Base-by-base conservation (phyloP, 2,329 filamentous ascomycete species). In the Epichloe baconii region DNA sequence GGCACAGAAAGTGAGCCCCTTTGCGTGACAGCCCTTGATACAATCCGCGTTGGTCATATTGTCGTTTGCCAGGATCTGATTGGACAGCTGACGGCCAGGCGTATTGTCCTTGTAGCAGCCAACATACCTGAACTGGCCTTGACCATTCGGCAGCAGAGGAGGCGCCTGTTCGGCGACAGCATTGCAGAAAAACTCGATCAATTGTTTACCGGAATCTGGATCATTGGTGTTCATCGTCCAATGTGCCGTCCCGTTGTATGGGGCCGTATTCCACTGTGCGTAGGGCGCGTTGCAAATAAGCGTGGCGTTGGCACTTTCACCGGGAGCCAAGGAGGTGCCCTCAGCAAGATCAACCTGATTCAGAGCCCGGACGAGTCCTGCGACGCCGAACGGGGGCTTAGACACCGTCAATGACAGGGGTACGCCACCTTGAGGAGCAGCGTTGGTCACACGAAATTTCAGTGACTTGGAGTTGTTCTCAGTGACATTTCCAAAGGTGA, bases 181-280 rank as follows among this genome's bases (percentile, higher is more conserved):
- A 5, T 63, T 70, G 53, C 78, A 80, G 45, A 60, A 60, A 53
- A 81, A 80, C 11, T 72, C 63, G 5, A 80, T 69, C 7, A 65
- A 63, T 47, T 77, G 73, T 64, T 80, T 80, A 31, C 71, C 73
- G 48, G 75, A 69, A 1, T 59, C 61, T 0, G 72, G 71, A 51
- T 80, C 78, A 48, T 78, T 76, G 44, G 74, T 74, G 60, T 80
- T 81, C 58, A 81, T 69, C 0, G 73, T 78, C 78, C 78, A 81
- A 2, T 64, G 59, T 0, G 76, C 74, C 0, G 62, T 65, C 3
- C 73, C 73, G 4, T 64, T 66, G 54, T 75, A 78, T 0, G 72
- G 60, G n/a, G 76, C 68, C 1, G 70, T 62, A 55, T 82, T 80
- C 68, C 77, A 77, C 54, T 80, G 77, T 0, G 69, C 67, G 59